Evolutionary conservation across 768 basidiomycete genomes (phyloP), one percentile per base, ranked within the genome.

Genomic region (Gloeostereum incarnatum): DNA sequence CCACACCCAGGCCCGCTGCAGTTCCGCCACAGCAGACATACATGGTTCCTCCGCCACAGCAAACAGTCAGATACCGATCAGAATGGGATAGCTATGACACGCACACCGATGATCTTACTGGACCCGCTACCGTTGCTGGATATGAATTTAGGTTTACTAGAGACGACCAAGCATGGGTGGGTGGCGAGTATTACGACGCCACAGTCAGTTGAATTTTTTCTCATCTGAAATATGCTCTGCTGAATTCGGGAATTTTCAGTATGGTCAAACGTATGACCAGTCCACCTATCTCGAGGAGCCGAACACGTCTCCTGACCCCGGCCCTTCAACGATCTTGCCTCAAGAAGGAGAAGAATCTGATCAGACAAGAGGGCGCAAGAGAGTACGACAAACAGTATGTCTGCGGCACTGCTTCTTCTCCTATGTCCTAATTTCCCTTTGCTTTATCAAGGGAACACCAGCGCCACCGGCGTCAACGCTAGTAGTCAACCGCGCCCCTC

Each of bases 21-120:
- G 78, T 85, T 27, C 69, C 75, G 0, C 79, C 81, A 5, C 71
- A 78, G 38, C 81, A 82, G 46, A 73, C 78, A 0, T 81, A 76
- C 46, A 55, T 75, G 4, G 63, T 65, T 40, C 61, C 69, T 9
- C 63, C 67, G 10, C 60, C 66, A 4, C 61, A 65, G 1, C 64
- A 63, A 4, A 64, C 62, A 21, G 64, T 71, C 46, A 59, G 72
- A 18, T 66, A 66, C 33, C 68, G 69, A 2, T 65, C 72, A 7
- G 60, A 66, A 4, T 82, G 82, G 81, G 71, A 71, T 35, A 63
- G 69, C 3, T 81, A 80, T 44, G 65, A 70, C 26, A 47, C 55
- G 4, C 61, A 65, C 14, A 58, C 73, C 16, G 56, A 64, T 9
- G 68, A 73, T 30, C 63, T 71, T 32, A 68, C 76, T 44, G 56